Conservation (phyloP, 495 filamentous ascomycete species). For the Daldinia concentrica region DNA sequence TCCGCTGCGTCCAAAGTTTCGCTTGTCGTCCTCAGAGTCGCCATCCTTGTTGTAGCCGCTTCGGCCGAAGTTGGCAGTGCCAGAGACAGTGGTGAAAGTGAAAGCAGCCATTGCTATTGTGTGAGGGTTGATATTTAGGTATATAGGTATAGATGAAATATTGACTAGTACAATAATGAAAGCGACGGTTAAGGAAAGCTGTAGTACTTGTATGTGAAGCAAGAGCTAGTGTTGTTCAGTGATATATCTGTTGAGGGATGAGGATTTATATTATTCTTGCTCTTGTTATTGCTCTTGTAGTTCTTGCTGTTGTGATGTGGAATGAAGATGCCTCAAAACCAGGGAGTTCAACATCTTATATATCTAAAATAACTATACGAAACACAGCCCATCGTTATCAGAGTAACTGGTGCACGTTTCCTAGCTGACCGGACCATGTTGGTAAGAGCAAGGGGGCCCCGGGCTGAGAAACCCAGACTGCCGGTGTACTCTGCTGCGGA, state of each 20-base stretch:
- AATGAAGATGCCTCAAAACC: conserved; percentile 37
- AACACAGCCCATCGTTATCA: conserved; percentile 18
- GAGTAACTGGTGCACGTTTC: conserved; percentile 22
- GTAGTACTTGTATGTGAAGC: neutral
- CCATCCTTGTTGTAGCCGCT: conserved; percentile 51
- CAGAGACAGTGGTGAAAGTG: conserved; percentile 40
- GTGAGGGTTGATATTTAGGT: neutral
- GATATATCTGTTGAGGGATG: conserved; percentile 9
- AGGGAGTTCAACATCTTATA: conserved; percentile 47
- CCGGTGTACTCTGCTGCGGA: conserved; percentile 25
- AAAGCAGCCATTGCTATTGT: conserved; percentile 55
- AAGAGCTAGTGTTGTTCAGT: neutral
- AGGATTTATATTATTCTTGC: conserved; percentile 16
- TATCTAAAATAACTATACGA: conserved; percentile 27
- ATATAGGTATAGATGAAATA: conserved; percentile 12
- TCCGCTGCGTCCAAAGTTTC: conserved; percentile 64
- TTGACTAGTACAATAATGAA: conserved; percentile 8
- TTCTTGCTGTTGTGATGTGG: conserved; percentile 44
- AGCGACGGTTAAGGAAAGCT: neutral
- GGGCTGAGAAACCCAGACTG: conserved; percentile 17
- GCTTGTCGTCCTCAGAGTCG: conserved; percentile 38
- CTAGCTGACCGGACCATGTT: conserved; percentile 24
- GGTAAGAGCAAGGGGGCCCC: conserved; percentile 20
- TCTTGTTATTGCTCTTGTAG: conserved; percentile 34
- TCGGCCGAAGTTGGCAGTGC: conserved; percentile 40